Conservation (phyloP, 129 eudicot genomes). For the Solidago caesia region DNA sequence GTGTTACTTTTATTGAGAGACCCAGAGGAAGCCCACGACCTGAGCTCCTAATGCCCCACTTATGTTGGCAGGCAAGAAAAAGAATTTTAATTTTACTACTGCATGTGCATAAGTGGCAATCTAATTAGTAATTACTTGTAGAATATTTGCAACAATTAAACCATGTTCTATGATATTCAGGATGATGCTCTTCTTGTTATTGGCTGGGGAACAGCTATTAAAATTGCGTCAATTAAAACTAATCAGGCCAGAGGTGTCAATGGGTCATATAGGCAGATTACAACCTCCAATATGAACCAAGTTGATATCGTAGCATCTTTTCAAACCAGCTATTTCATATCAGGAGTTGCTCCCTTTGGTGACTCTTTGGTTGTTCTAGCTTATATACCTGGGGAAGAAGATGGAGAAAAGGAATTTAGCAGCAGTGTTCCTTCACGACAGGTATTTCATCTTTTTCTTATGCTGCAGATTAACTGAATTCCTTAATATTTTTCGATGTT, state of each 20-base stretch:
- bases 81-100: not conserved
- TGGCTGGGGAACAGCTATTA: constrained; percentile 97
- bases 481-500: not conserved
- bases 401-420: constrained; percentile 86
- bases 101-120: not conserved
- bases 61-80: constrained; percentile 91
- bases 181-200: constrained; percentile 88
- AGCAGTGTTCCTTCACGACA: constrained; percentile 75
- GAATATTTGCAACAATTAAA: constrained; percentile 24
- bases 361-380: constrained; percentile 94
- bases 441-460: constrained; percentile 41
- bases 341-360: constrained; percentile 97
- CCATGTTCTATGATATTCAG: constrained; percentile 42
- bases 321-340: constrained; percentile 89
- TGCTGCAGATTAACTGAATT: constrained; percentile 13
- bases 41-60: constrained; percentile 88
- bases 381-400: constrained; percentile 88
- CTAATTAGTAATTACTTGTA: not conserved
- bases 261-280: constrained; percentile 64
- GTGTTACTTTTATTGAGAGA: constrained; percentile 85
- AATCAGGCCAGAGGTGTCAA: constrained; percentile 61
- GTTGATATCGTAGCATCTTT: constrained; percentile 98
- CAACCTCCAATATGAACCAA: constrained; percentile 70
- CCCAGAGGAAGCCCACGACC: constrained; percentile 99
- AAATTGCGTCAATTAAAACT: constrained; percentile 71